Evolutionary conservation across 371 early-diverging fungal genomes (phyloP).

Genomic region (Syncephalastrum racemosum): DNA sequence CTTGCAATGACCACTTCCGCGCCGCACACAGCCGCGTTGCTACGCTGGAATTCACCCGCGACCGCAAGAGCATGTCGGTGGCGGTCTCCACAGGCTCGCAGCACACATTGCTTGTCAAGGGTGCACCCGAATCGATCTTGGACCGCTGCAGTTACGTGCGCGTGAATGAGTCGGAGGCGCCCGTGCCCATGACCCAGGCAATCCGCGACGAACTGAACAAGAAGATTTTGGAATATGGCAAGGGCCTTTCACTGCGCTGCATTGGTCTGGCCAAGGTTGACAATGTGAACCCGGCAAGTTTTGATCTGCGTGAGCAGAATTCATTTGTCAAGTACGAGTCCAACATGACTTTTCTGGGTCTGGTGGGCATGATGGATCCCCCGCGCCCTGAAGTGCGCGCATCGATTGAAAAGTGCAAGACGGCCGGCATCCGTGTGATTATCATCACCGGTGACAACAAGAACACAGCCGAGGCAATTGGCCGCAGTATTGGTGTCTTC

Average conservation of each 20-base stretch:
- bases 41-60: slow-evolving; percentile 93
- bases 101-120: slow-evolving; percentile 76
- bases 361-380: slow-evolving; percentile 96
- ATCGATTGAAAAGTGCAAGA: slow-evolving; percentile 80
- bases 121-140: slow-evolving; percentile 90
- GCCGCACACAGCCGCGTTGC: slow-evolving; percentile 53
- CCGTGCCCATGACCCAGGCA: slow-evolving; percentile 69
- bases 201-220: slow-evolving; percentile 65
- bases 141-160: slow-evolving; percentile 81
- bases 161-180: slow-evolving; percentile 40
- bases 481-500: slow-evolving; percentile 93
- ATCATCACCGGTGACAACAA: slow-evolving; percentile 99
- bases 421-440: slow-evolving; percentile 96
- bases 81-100: slow-evolving; percentile 49
- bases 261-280: slow-evolving; percentile 89
- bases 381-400: slow-evolving; percentile 92
- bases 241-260: slow-evolving; percentile 77
- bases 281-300: slow-evolving; percentile 47
- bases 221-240: slow-evolving; percentile 78
- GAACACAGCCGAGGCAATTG: slow-evolving; percentile 94
- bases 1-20: slow-evolving; percentile 63
- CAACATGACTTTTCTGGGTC: slow-evolving; percentile 88
- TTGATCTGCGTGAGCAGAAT: slow-evolving; percentile 63
- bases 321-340: slow-evolving; percentile 72
- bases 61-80: slow-evolving; percentile 97